Conservation (phyloP, 2,329 filamentous ascomycete species). For the Botrytis aclada region DNA sequence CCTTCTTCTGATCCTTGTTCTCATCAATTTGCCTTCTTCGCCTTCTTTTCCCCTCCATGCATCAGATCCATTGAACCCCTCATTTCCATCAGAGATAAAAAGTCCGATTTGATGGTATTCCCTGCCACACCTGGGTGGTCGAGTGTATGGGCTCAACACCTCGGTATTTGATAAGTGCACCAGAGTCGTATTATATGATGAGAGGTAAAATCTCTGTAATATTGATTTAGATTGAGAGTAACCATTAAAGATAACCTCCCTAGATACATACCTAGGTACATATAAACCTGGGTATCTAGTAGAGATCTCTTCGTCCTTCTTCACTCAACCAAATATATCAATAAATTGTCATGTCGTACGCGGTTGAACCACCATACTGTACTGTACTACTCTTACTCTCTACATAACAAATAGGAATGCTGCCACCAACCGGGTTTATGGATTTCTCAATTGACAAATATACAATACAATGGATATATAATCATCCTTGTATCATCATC, state of each 20-base stretch:
- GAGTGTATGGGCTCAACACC: background rate
- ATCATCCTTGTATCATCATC: background rate
- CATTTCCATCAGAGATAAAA: background rate
- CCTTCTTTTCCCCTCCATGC: background rate
- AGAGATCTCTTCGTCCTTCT: background rate
- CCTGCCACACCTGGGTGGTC: background rate
- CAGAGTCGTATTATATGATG: background rate
- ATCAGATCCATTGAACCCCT: background rate
- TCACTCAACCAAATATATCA: background rate
- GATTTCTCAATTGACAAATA: background rate
- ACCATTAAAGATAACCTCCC: background rate
- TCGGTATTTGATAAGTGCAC: background rate
- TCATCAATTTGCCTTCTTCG: background rate
- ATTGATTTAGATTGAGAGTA: background rate
- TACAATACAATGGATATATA: background rate
- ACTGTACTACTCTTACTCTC: too few species aligned
- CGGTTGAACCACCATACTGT: background rate
- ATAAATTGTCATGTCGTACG: background rate
- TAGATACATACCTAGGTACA: background rate
- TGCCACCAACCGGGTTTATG: conserved; percentile 8
- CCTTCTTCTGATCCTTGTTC: background rate
- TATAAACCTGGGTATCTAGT: background rate
- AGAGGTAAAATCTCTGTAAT: background rate
- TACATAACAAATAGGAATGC: background rate
- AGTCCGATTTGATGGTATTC: background rate